Base-by-base conservation (phyloP, 2,329 filamentous ascomycete genomes). In the Emericellopsis cladophorae region DNA sequence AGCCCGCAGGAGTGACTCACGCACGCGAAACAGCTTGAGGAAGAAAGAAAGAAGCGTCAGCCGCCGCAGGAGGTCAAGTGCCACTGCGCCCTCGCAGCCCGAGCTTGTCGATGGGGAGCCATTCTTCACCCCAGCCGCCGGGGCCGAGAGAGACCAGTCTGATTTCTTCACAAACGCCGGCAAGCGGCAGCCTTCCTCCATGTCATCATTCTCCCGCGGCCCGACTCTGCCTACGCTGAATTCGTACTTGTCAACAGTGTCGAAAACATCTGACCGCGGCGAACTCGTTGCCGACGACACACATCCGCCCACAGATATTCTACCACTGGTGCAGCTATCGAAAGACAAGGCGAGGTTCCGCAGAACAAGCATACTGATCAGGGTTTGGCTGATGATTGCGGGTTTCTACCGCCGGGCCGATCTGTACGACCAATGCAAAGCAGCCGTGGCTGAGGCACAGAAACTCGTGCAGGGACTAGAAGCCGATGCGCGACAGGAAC, bases 341-440 rank as follows among this genome's bases (percentile, higher is more conserved):
- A 70, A 69, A 48, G 70, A 70, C 9, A 70, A 72, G 48, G 63
- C 70, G 46, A 65, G 62, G 47, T 61, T 64, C 24, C 68, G 70
- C 40, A 66, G 72, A 36, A 65, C 60, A 26, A 62, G 64, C 7
- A 65, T 78, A 10, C 57, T 98, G 14, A 67, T 88, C 16, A 82
- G 81, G 48, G 79, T 95, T 26, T 98, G 92, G 92, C 68, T 95
- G 8, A 82, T 92, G 55, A 87, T 95, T 45, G 83, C 87, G 2
- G 83, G 83, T 0, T 80, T 96, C 48, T 98, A 96, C 55, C 77
- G 87, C 23, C 76, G 87, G 40, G 86, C 90, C 7, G 75, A 74
- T 8, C 78, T 93, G 65, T 76, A 78, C 42, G 81, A 89, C 16
- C 90, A 96, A 56, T 79, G 84, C 11, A 76, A 76, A 49, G 84